These are phyloP conservation scores for Zopfia rhizophila DNA, from an alignment of 2,329 filamentous ascomycete genomes.

Conservation along the genomic window DNA sequence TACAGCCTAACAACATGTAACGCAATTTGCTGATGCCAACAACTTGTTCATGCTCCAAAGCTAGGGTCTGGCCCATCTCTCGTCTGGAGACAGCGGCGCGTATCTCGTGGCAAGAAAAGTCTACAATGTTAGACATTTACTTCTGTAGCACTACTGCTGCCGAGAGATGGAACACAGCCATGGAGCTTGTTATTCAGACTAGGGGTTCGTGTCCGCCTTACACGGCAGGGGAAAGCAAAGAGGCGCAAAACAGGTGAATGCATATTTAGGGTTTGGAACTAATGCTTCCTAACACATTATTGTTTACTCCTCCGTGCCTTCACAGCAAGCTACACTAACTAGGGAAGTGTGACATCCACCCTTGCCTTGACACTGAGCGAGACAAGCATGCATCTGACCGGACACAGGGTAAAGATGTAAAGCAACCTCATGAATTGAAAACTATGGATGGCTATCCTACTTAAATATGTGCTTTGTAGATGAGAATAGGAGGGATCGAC, in stretches of 20 bases:
- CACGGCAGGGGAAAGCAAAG: no score
- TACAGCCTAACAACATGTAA: conserved; percentile 10
- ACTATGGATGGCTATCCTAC: no score
- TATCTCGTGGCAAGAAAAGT: conserved; percentile 11
- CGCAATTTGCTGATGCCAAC: conserved; percentile 9
- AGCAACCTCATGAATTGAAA: no score
- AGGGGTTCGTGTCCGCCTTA: conserved; percentile 15
- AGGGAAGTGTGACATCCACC: no score
- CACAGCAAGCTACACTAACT: no score
- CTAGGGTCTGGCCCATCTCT: conserved; percentile 10
- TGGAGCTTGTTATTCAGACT: conserved; percentile 15
- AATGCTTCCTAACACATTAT: conserved; percentile 18
- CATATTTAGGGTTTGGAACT: conserved; percentile 13
- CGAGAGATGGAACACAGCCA: conserved; percentile 9
- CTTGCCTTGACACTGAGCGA: no score
- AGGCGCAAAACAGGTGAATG: conserved; percentile 13
- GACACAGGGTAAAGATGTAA: no score
- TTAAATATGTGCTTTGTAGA: no score
- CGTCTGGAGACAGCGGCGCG: conserved; percentile 7
- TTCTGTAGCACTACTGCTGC: conserved; percentile 12
- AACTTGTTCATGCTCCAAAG: conserved; percentile 14
- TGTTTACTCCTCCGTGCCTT: no score
- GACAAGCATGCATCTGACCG: no score
- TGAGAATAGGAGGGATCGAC: no score
- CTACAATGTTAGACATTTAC: conserved; percentile 11